Evolutionary conservation across 768 basidiomycete species (phyloP), one percentile per base, ranked within the genome.

Genomic region (Favolaschia claudopus): DNA sequence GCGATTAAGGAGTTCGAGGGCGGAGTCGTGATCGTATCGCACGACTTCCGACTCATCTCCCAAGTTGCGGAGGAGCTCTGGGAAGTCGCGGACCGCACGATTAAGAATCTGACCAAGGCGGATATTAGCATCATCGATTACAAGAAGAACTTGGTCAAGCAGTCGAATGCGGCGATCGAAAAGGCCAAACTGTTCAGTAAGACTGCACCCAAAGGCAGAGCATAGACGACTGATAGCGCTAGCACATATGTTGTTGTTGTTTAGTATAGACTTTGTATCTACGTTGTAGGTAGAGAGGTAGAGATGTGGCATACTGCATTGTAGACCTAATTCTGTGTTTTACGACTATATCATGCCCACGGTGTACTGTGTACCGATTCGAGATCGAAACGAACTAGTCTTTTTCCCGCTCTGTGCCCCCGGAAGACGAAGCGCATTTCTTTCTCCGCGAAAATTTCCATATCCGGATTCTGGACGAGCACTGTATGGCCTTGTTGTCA

Each of bases 41-140:
- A 99, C 81, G 96, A 99, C 77, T 99, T 99, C 91, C 92, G 96
- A 68, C 87, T 99, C 64, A 98, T 99, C 76, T 91, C 91, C 45
- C 96, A 99, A 79, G 96, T 99, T 33, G 97, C 96, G 34, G 93
- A 99, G 72, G 96, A 99, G 74, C 88, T 99, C 7, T 99, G 97
- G 97, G 97, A 99, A 75, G 97, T 99, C 52, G 93, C 94, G 71
- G 85, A 95, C 73, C 89, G 90, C 77, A 94, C 92, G 70, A 95
- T 99, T 72, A 84, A 84, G 74, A 97, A 98, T 77, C 77, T 99
- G 62, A 92, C 95, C 24, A 95, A 90, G 80, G 81, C 86, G 67
- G 95, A 94, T 65, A 94, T 98, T 71, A 89, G 85, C 46, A 98
- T 99, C 71, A 78, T 91, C 29, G 92, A 95, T 74, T 99, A 98